Conservation (phyloP, 2,329 filamentous ascomycete species). For the Aureobasidium subglaciale region DNA sequence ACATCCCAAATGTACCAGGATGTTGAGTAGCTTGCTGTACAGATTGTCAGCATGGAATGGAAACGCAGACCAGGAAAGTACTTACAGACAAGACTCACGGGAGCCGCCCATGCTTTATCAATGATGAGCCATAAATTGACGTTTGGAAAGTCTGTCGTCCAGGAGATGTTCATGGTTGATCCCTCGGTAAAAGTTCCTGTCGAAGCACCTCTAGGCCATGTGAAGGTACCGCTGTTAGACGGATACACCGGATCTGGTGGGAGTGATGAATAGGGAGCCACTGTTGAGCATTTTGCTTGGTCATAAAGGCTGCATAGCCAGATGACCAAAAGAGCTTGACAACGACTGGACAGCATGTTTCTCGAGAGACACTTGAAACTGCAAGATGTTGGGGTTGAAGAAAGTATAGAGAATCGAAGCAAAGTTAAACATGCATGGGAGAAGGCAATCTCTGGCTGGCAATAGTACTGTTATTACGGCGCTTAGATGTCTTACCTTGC, state of each 20-base stretch:
- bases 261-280: neutral
- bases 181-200: neutral
- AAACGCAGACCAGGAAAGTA: neutral
- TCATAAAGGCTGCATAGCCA: neutral
- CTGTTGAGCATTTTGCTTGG: neutral
- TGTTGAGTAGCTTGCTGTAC: neutral
- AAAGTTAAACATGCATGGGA: too few relatives aligned
- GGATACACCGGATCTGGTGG: neutral
- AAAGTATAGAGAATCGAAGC: neutral
- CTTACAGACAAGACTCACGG: neutral
- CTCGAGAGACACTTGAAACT: neutral
- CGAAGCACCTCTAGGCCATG: neutral
- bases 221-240: neutral
- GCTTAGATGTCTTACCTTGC: too few relatives aligned
- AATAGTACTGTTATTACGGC: neutral
- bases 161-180: constrained; percentile 3
- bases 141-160: neutral
- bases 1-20: neutral
- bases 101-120: neutral
- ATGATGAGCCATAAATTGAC: constrained; percentile 9
- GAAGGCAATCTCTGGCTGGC: too few relatives aligned
- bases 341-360: neutral
- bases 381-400: neutral
- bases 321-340: neutral
- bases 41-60: neutral